Percentiles rank a stretch among this genome's conserved stretches.
These are phyloP conservation scores for Blastocystis sp. DNA, from an alignment of 352 stramenopile genomes.

Conservation along the genomic window DNA sequence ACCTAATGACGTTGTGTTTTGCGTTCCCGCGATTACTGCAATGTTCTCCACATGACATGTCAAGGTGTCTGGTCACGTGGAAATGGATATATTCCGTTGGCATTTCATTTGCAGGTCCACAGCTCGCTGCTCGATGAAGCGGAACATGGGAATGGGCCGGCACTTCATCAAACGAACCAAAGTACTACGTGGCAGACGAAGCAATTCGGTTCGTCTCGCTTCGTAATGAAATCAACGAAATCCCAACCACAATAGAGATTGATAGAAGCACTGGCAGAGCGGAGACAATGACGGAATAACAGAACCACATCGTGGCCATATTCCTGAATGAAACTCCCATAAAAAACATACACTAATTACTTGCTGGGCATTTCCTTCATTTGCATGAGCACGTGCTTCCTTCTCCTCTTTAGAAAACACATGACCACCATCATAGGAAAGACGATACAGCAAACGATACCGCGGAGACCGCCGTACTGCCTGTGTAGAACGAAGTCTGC, in stretches of 20 bases:
- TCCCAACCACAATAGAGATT: slow-evolving; percentile 27
- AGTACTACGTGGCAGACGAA: background rate
- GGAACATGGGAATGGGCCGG: background rate
- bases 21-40: background rate
- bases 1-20: slow-evolving; percentile 1
- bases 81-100: slow-evolving; percentile 38
- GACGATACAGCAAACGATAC: slow-evolving; percentile 19
- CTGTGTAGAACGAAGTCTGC: slow-evolving; percentile 7
- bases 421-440: slow-evolving; percentile 23
- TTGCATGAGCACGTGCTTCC: background rate
- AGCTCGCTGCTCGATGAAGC: background rate
- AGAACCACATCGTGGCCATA: slow-evolving; percentile 1
- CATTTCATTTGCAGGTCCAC: slow-evolving; percentile 31
- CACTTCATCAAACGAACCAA: slow-evolving; percentile 20
- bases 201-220: slow-evolving; percentile 23
- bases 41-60: slow-evolving; percentile 20
- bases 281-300: slow-evolving; percentile 22
- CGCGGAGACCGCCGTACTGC: background rate
- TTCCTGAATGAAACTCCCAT: background rate
- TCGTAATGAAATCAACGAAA: background rate
- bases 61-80: background rate
- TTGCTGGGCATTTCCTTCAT: background rate
- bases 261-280: background rate
- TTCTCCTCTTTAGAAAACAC: slow-evolving; percentile 44
- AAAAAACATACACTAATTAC: background rate